Percentiles rank a stretch among this genome's conserved stretches.
phyloP scores from a whole-genome alignment of 2,329 filamentous ascomycete species.

The Pestalotiopsis sp. region DNA sequence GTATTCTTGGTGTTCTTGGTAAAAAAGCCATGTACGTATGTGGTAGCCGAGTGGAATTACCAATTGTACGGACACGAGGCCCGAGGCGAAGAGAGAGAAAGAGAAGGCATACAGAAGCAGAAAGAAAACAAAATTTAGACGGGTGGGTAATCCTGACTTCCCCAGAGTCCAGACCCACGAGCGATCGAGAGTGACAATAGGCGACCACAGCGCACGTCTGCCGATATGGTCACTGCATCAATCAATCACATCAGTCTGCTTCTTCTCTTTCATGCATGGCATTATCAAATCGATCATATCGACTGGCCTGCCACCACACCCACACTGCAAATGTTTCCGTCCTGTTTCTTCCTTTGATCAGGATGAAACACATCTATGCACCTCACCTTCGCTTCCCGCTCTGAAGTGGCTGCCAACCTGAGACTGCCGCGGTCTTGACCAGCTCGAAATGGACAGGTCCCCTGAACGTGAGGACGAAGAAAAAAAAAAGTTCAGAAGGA shows the following conservation, averaged over 20 bases:
- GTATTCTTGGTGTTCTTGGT: background rate
- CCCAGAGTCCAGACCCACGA: background rate
- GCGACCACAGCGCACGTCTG: background rate
- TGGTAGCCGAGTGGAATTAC: background rate
- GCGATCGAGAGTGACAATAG: background rate
- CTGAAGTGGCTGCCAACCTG: background rate
- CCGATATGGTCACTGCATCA: too few relatives aligned
- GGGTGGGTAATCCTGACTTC: background rate
- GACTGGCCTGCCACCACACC: background rate
- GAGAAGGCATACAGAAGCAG: background rate
- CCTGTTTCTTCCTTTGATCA: background rate
- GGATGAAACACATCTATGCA: constrained; percentile 5
- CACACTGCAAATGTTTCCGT: background rate
- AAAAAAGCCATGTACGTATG: background rate
- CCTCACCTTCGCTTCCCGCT: background rate
- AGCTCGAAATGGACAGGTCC: background rate
- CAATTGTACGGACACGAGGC: background rate
- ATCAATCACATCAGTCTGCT: too few relatives aligned
- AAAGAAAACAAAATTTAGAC: background rate
- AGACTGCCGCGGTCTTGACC: constrained; percentile 1
- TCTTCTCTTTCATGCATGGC: too few relatives aligned
- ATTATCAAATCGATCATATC: background rate
- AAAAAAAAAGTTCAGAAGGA: background rate
- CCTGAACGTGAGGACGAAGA: background rate
- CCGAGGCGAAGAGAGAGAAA: background rate